A percentile compares a stretch with the other conserved stretches of the same genome.
These are phyloP conservation scores for Mycena epipterygia DNA, from an alignment of 768 basidiomycete genomes.

Conservation along the genomic window DNA sequence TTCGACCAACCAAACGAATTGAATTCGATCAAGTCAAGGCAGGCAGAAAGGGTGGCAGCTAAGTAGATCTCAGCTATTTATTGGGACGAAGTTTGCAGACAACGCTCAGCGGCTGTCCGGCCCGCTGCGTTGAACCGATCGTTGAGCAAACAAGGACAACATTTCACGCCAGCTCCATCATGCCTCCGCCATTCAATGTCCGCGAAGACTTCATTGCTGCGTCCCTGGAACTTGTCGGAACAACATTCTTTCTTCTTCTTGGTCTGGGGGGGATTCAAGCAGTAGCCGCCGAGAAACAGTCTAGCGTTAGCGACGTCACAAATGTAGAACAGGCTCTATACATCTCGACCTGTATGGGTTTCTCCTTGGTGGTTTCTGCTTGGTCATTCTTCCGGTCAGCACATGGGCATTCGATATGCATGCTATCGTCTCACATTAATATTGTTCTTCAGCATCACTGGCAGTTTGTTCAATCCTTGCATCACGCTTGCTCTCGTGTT, in stretches of 20 bases:
- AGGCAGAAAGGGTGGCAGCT: too few species aligned
- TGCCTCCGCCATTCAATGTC: constrained; percentile 29
- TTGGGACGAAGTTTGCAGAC: too few species aligned
- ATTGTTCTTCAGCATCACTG: constrained; percentile 51
- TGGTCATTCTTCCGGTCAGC: constrained; percentile 73
- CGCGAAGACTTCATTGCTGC: constrained; percentile 62
- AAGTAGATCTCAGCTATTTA: too few species aligned
- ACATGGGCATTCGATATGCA: not conserved
- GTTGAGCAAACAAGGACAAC: constrained; percentile 20
- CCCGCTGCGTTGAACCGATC: too few species aligned
- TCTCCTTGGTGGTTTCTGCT: constrained; percentile 71
- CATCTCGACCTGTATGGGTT: constrained; percentile 71
- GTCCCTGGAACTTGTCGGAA: constrained; percentile 70
- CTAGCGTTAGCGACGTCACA: not conserved
- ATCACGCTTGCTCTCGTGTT: constrained; percentile 72
- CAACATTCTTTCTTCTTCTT: constrained; percentile 73
- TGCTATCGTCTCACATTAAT: not conserved
- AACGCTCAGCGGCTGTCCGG: too few species aligned
- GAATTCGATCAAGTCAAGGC: too few species aligned
- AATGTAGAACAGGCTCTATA: constrained; percentile 63
- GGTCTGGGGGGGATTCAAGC: constrained; percentile 77
- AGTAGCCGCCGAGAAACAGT: constrained; percentile 49
- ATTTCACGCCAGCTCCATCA: constrained; percentile 19
- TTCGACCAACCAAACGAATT: too few species aligned
- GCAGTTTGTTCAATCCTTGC: constrained; percentile 77